Conservation (phyloP, 768 basidiomycete species). For the Hortiboletus campestris region DNA sequence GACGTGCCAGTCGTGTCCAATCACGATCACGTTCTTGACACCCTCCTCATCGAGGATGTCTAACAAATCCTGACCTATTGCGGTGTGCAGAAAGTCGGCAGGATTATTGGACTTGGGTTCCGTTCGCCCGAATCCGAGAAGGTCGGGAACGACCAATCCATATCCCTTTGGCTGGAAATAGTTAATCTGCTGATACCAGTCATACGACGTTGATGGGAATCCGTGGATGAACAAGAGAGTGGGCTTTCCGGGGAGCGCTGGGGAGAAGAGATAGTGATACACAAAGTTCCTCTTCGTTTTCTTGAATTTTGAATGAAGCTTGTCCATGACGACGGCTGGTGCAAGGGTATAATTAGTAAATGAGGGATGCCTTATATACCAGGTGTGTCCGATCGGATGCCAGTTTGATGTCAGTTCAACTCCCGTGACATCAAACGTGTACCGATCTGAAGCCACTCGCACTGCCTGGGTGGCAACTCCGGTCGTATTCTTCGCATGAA, state of each 20-base stretch:
- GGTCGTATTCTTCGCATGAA: constrained; percentile 2
- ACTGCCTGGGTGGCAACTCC: constrained; percentile 12
- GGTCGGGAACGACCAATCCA: constrained; percentile 45
- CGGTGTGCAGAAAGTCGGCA: constrained; percentile 25
- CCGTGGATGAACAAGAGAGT: constrained; percentile 46
- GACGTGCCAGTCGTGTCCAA: constrained; percentile 42
- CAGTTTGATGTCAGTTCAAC: constrained; percentile 6
- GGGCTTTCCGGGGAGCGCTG: constrained; percentile 26
- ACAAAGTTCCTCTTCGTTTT: constrained; percentile 33
- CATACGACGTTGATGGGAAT: constrained; percentile 42
- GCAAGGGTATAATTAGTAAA: not conserved
- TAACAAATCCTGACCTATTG: constrained; percentile 33
- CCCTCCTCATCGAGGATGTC: constrained; percentile 40
- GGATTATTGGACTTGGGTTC: constrained; percentile 38
- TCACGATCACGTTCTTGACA: constrained; percentile 30
- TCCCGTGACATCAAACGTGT: constrained; percentile 15
- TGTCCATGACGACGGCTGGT: constrained; percentile 21
- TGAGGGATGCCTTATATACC: constrained; percentile 8
- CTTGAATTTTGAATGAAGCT: constrained; percentile 31
- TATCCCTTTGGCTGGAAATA: constrained; percentile 41
- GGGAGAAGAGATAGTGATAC: constrained; percentile 37
- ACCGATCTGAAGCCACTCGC: constrained; percentile 15
- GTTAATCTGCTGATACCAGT: constrained; percentile 42
- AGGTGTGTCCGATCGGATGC: constrained; percentile 11
- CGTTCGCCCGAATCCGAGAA: constrained; percentile 47